Percentiles rank a stretch among this genome's conserved stretches.
phyloP scores from a whole-genome alignment of 129 eudicot species.

The Pittosporum tobira region DNA sequence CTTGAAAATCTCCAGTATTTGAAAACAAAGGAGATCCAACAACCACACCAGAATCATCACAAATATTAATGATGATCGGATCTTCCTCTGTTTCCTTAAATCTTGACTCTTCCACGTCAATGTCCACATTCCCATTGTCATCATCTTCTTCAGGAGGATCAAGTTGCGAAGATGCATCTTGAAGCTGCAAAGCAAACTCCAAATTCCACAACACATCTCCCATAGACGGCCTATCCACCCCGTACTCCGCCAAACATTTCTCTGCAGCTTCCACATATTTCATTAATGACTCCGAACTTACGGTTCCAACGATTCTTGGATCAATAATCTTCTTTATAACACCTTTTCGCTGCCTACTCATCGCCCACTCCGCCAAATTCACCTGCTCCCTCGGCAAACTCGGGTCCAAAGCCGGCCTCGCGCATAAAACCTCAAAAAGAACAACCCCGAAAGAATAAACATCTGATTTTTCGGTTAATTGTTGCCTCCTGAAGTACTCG shows the following conservation, averaged over 20 bases:
- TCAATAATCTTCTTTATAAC: slow-evolving; percentile 47
- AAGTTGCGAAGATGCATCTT: slow-evolving; percentile 42
- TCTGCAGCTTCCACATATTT: slow-evolving; percentile 81
- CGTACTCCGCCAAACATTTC: slow-evolving; percentile 71
- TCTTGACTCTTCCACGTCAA: slow-evolving; percentile 8
- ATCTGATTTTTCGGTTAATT: slow-evolving; percentile 91
- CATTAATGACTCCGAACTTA: slow-evolving; percentile 40
- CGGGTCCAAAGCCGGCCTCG: slow-evolving; percentile 88
- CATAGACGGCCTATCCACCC: slow-evolving; percentile 86
- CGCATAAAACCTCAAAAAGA: slow-evolving; percentile 77
- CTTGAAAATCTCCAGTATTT: slow-evolving; percentile 48
- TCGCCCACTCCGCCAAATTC: slow-evolving; percentile 94
- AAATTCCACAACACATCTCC: slow-evolving; percentile 82
- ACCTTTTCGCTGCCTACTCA: slow-evolving; percentile 59
- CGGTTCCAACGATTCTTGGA: slow-evolving; percentile 35
- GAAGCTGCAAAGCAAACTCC: slow-evolving; percentile 72
- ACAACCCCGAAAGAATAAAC: slow-evolving; percentile 95
- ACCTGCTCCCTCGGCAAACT: slow-evolving; percentile 79
- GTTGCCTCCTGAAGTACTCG: slow-evolving; percentile 90
- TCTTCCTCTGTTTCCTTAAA: slow-evolving; percentile 16
- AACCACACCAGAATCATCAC: slow-evolving; percentile 67
- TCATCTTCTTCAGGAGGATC: slow-evolving; percentile 26
- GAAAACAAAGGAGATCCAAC: slow-evolving; percentile 58
- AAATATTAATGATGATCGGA: slow-evolving; percentile 30
- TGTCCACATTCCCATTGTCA: slow-evolving; percentile 10